Conservation (phyloP, 1,284 basidiomycete species). For the Polyporus tsugae region DNA sequence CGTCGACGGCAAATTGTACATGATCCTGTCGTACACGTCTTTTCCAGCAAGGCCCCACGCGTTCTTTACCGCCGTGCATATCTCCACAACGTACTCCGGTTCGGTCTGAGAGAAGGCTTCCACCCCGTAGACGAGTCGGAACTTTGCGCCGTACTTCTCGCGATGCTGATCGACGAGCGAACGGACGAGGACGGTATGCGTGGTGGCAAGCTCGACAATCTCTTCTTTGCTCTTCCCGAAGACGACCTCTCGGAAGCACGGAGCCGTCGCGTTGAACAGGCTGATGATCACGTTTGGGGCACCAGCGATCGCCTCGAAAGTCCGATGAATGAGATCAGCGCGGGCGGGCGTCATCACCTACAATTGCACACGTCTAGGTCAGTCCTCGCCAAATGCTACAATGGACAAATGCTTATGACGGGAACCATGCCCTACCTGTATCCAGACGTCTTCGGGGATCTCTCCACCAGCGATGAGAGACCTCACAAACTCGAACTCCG, state of each 20-base stretch:
- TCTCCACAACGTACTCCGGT: conserved; percentile 92
- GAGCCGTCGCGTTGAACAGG: conserved; percentile 99
- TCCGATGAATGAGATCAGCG: conserved; percentile 92
- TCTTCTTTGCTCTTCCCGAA: conserved; percentile 93
- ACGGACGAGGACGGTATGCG: conserved; percentile 89
- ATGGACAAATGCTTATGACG: background rate
- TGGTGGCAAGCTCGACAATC: conserved; percentile 89
- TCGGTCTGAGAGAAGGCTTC: conserved; percentile 99
- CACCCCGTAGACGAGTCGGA: conserved; percentile 98
- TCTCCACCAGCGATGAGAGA: conserved; percentile 84
- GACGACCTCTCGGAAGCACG: conserved; percentile 93
- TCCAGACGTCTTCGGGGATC: conserved; percentile 96
- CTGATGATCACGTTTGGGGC: conserved; percentile 94
- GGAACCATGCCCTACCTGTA: conserved; percentile 71
- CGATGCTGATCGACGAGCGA: conserved; percentile 86
- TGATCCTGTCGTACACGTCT: conserved; percentile 81
- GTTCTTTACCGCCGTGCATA: conserved; percentile 93
- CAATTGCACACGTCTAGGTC: conserved; percentile 6
- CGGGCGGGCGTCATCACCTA: conserved; percentile 95
- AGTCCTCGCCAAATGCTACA: conserved; percentile 7
- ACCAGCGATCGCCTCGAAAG: conserved; percentile 90
- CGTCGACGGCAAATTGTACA: conserved; percentile 97
- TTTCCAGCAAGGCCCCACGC: conserved; percentile 87
- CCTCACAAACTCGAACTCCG: conserved; percentile 94
- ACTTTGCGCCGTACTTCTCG: conserved; percentile 85